Percentiles rank a stretch among this genome's conserved stretches.
These are phyloP conservation scores for Yamadazyma atmosphaerica DNA, from an alignment of 1,139 yeast species.

Conservation along the genomic window DNA sequence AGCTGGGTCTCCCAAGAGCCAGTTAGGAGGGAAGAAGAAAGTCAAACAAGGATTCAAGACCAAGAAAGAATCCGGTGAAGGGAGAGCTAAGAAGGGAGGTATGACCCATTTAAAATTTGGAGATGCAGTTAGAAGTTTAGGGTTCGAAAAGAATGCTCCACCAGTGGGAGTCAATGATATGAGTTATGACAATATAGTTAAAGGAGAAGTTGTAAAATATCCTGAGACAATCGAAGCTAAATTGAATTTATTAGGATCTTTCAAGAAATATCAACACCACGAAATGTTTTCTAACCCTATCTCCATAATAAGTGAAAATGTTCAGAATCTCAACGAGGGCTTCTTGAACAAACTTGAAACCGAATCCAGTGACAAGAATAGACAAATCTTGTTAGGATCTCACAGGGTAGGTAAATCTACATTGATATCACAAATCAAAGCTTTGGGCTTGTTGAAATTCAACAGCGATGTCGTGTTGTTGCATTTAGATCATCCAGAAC, in stretches of 20 bases:
- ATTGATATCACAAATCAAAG: conserved; percentile 69
- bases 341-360: conserved; percentile 27
- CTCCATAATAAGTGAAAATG: conserved; percentile 47
- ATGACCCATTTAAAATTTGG: conserved; percentile 44
- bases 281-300: conserved; percentile 62
- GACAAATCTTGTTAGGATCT: conserved; percentile 65
- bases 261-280: conserved; percentile 63
- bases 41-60: conserved; percentile 27
- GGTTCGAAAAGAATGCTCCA: conserved; percentile 34
- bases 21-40: conserved; percentile 28
- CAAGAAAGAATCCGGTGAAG: conserved; percentile 16
- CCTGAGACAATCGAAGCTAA: conserved; percentile 19
- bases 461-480: conserved; percentile 55
- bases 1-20: conserved; percentile 15
- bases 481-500: conserved; percentile 65
- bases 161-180: conserved; percentile 18
- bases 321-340: conserved; percentile 22
- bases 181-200: conserved; percentile 12
- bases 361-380: conserved; percentile 39
- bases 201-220: conserved; percentile 25
- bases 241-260: conserved; percentile 50
- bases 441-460: conserved; percentile 47
- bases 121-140: conserved; percentile 40
- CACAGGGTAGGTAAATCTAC: conserved; percentile 83
- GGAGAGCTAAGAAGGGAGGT: conserved; percentile 39